Percentiles rank a stretch among this genome's conserved stretches.
phyloP scores from a whole-genome alignment of 495 filamentous ascomycete species.

The Aspergillus sclerotiicarbonarius region DNA sequence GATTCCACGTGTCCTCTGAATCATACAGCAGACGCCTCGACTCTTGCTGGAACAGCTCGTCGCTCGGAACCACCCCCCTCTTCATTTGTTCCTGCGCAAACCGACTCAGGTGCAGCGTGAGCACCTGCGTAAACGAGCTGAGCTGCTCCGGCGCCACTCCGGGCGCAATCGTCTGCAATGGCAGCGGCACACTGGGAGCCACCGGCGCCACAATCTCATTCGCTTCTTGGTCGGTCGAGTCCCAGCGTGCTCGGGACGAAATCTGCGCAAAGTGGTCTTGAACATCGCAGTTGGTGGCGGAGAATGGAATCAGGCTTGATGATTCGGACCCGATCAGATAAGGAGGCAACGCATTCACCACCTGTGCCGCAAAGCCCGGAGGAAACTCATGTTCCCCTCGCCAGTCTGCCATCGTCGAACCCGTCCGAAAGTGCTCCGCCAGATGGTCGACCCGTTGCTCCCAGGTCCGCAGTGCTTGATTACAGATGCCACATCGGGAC shows the following conservation, averaged over 20 bases:
- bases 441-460: slow-evolving; percentile 59
- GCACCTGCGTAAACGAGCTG: too few species aligned
- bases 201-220: too few species aligned
- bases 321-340: slow-evolving; percentile 36
- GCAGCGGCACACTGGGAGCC: too few species aligned
- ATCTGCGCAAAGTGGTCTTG: slow-evolving; percentile 24
- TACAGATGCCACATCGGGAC: slow-evolving; percentile 67
- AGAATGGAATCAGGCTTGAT: slow-evolving; percentile 26
- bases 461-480: slow-evolving; percentile 57
- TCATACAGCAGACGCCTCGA: too few species aligned
- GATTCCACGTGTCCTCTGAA: too few species aligned
- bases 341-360: slow-evolving; percentile 62
- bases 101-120: too few species aligned
- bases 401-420: slow-evolving; percentile 65
- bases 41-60: too few species aligned
- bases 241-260: slow-evolving; percentile 11
- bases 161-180: too few species aligned
- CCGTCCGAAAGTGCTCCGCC: slow-evolving; percentile 61
- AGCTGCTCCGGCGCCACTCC: too few species aligned
- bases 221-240: too few species aligned
- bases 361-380: slow-evolving; percentile 55
- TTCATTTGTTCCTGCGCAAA: too few species aligned
- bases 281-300: slow-evolving; percentile 13
- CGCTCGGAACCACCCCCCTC: too few species aligned
- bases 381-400: slow-evolving; percentile 69